Evolutionary conservation across 2,329 filamentous ascomycete genomes (phyloP), one percentile per base, ranked within the genome.

Genomic region (Truncatella angustata): DNA sequence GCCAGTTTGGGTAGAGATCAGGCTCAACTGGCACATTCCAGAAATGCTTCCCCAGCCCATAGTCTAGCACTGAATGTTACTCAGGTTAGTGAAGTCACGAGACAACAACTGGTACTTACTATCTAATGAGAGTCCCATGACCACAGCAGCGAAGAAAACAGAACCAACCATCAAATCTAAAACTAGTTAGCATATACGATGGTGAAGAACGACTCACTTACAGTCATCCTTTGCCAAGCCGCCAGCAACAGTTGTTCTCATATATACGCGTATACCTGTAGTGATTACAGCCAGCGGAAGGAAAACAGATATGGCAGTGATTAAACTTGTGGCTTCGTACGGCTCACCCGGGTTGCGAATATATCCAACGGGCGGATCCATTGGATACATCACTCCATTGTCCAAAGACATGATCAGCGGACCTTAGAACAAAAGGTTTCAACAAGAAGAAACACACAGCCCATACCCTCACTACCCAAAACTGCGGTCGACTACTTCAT

Each of bases 51-150:
- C 56, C 57, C 16, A 60, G 45, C n/a, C 58, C 58, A 20, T 40
- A 58, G 46, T 58, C 55, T 14, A 60, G 34, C 52, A 59, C 58
- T 60, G 18, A n/a, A n/a, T n/a, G n/a, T n/a, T n/a, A n/a, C n/a
- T n/a, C 23, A 2, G 9, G 11, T 16, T 10, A 26, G 20, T 35
- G 36, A 11, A 47, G n/a, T n/a, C n/a, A n/a, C n/a, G n/a, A n/a
- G n/a, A n/a, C n/a, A n/a, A n/a, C n/a, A n/a, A n/a, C n/a, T n/a
- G n/a, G n/a, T n/a, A n/a, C 55, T 32, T 44, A 57, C 55, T 57
- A 30, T 57, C 48, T 10, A 57, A 24, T 9, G 46, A 30, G 4
- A 53, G 37, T 3, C 32, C 44, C 7, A 48, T 30, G 53, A 57
- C 47, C 21, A 36, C 30, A 4, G 54, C 36, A 4, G 18, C 37